Evolutionary conservation across 2,329 filamentous ascomycete species (phyloP).

Genomic region (Ustilaginoidea virens): DNA sequence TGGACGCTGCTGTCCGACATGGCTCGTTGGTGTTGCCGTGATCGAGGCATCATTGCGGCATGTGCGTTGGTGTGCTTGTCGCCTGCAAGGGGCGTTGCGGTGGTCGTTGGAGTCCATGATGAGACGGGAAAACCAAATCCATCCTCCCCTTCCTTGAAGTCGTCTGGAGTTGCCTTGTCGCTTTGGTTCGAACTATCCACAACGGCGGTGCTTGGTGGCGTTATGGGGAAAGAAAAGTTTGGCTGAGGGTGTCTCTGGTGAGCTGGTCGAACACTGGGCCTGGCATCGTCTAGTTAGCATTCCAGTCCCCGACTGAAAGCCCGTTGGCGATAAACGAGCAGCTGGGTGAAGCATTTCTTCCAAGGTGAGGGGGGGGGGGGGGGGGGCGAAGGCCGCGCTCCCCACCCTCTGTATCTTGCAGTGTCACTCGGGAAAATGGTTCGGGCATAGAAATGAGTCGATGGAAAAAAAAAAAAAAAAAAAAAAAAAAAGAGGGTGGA

Average conservation of each 20-base stretch:
- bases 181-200: slow-evolving; percentile 35
- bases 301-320: too few relatives aligned
- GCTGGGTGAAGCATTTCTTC: too few relatives aligned
- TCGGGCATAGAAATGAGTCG: too few relatives aligned
- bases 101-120: slow-evolving; percentile 26
- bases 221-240: slow-evolving; percentile 42
- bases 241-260: slow-evolving; percentile 47
- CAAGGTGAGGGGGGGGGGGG: neutral
- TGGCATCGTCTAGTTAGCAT: slow-evolving; percentile 16
- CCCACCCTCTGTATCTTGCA: too few relatives aligned
- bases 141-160: slow-evolving; percentile 5
- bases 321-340: too few relatives aligned
- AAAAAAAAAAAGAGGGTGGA: too few relatives aligned
- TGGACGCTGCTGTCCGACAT: slow-evolving; percentile 66
- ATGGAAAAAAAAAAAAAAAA: too few relatives aligned
- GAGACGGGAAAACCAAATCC: slow-evolving; percentile 1
- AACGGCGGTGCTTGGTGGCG: slow-evolving; percentile 35
- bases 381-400: neutral
- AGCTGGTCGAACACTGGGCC: slow-evolving; percentile 45
- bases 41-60: slow-evolving; percentile 8
- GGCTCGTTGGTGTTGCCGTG: slow-evolving; percentile 39
- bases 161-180: slow-evolving; percentile 13
- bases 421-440: too few relatives aligned
- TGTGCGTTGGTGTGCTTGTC: slow-evolving; percentile 18
- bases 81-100: slow-evolving; percentile 20